Base-by-base conservation (phyloP, 768 basidiomycete species). In the Phylloporus rhodoxanthus region DNA sequence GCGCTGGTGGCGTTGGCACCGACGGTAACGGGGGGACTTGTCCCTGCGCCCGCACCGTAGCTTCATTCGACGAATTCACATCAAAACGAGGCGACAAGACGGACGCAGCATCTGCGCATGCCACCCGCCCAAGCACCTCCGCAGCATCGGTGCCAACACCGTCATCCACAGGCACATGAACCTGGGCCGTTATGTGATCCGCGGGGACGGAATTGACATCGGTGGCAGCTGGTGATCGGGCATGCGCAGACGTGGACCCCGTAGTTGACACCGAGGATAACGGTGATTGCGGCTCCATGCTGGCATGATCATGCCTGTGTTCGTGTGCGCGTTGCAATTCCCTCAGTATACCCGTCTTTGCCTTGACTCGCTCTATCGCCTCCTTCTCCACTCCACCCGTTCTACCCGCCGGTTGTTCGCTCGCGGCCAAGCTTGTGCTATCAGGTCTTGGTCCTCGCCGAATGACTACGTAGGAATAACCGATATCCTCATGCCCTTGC, bases 381-480 rank as follows among this genome's bases (percentile, higher is more conserved):
- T 68, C 62, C 50, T 46, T 62, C 37, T 53, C 67, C 37, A 70
- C 60, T 20, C 66, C 53, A 45, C 64, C 59, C 59, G 58, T 26
- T 69, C 62, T 53, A 52, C 66, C 57, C 43, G 66, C 46, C 8
- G 47, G 48, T 26, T 45, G 50, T 39, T 51, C 52, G 36, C 28
- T 25, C 42, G 50, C 50, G 29, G 17, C 49, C 28, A 42, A 38
- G 36, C 13, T 23, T 21, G 45, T 48, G 37, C 43, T 47, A 40
- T 60, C 53, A 8, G 92, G 92, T 50, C 94, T 75, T 25, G 71
- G 55, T 3, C 94, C 95, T 43, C 91, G 77, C 28, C 82, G 83
- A 48, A 99, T 77, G 26, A 92, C 87, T 42, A 96, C 79, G 64
- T 99, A 99, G 15, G 91, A 90, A 65, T 93, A 97, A 29, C 79